These are phyloP conservation scores for Heliosperma pusillum DNA, from an alignment of 148 eudicot genomes.

Conservation along the genomic window DNA sequence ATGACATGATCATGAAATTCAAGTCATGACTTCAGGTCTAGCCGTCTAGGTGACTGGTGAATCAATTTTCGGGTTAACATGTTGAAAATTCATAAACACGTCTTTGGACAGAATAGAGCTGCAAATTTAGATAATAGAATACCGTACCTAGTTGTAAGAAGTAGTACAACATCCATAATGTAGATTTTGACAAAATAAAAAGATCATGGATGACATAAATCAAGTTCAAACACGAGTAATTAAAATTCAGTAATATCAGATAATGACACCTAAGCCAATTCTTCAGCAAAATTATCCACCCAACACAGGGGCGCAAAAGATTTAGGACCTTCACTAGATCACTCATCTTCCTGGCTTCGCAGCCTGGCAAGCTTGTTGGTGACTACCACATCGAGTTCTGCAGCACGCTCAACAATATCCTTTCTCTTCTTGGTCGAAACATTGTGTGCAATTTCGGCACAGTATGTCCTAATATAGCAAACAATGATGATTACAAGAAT, in stretches of 20 bases:
- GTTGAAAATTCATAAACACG: too few relatives aligned
- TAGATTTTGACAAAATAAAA: neutral
- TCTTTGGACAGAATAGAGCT: too few relatives aligned
- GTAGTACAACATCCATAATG: neutral
- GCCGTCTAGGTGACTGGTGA: too few relatives aligned
- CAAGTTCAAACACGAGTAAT: neutral
- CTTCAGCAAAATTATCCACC: too few relatives aligned
- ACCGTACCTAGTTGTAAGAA: neutral
- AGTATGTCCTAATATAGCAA: constrained; percentile 28
- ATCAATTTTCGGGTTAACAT: neutral
- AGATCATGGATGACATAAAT: neutral
- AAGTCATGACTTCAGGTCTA: too few relatives aligned
- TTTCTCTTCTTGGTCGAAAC: constrained; percentile 39
- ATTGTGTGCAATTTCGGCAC: constrained; percentile 42
- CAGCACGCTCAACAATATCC: constrained; percentile 43
- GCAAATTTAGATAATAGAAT: neutral
- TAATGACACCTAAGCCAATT: neutral
- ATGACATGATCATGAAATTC: too few relatives aligned
- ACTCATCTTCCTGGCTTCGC: constrained; percentile 58
- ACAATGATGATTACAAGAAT: too few relatives aligned
- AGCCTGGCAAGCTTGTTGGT: constrained; percentile 57
- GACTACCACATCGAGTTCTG: constrained; percentile 47
- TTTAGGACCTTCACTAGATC: neutral
- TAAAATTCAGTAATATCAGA: neutral
- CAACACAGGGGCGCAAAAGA: neutral